Percentiles rank a stretch among this genome's conserved stretches.
phyloP scores from a whole-genome alignment of 169 alveolate genomes.

The Condylostoma magnum region DNA sequence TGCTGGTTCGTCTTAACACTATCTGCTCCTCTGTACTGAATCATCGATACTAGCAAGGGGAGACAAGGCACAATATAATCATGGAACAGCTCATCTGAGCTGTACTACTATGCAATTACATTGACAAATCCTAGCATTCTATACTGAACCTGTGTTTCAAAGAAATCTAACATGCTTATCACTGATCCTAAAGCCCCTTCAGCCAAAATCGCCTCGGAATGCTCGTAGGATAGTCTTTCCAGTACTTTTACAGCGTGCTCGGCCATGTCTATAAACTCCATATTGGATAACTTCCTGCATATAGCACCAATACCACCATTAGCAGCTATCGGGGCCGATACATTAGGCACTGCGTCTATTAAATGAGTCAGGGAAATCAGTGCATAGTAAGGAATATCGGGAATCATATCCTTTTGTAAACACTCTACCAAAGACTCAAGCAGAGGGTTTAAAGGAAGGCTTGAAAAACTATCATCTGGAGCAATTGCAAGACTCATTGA shows the following conservation, averaged over 20 bases:
- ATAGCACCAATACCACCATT: conserved; percentile 7
- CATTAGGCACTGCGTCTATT: conserved; percentile 19
- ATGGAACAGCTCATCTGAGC: background rate
- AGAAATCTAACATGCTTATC: conserved; percentile 25
- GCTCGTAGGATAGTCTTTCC: conserved; percentile 24
- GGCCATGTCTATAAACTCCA: conserved; percentile 26
- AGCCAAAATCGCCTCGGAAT: background rate
- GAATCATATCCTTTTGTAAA: background rate
- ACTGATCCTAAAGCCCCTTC: conserved; percentile 10
- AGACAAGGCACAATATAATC: conserved; percentile 15
- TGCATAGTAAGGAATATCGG: conserved; percentile 16
- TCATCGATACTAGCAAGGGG: background rate
- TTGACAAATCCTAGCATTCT: conserved; percentile 2
- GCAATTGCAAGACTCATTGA: conserved; percentile 18
- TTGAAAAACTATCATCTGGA: conserved; percentile 16
- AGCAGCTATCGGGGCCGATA: background rate
- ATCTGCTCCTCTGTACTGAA: conserved; percentile 10
- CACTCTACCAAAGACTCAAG: conserved; percentile 6
- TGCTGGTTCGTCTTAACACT: background rate
- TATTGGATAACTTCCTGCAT: background rate
- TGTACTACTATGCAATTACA: background rate
- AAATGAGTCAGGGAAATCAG: background rate
- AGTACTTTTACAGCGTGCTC: conserved; percentile 23
- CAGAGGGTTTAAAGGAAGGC: background rate
- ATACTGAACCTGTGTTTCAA: conserved; percentile 7